Percentiles rank a stretch among this genome's conserved stretches.
phyloP scores from a whole-genome alignment of 371 early-diverging fungal species.

The Apophysomyces elegans region DNA sequence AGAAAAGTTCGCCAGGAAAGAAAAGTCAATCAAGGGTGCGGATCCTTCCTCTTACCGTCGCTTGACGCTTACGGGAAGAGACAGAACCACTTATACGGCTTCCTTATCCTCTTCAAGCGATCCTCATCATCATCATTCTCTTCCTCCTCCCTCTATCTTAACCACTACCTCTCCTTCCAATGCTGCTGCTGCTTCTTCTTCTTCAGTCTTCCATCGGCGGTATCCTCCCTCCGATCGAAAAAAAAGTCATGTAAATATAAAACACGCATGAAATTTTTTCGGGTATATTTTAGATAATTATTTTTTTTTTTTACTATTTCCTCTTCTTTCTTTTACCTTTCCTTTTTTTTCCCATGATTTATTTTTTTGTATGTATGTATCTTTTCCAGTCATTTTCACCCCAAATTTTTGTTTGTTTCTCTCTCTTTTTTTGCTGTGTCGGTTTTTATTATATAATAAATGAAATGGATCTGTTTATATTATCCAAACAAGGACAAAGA shows the following conservation, averaged over 20 bases:
- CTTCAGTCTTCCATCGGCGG: not conserved
- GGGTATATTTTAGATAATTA: not conserved
- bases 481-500: not conserved
- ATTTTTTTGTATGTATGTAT: slow-evolving; percentile 6
- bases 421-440: not conserved
- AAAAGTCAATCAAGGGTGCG: too few species aligned
- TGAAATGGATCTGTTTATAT: not conserved
- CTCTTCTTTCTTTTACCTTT: not conserved
- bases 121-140: too few species aligned
- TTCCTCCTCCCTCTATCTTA: too few species aligned
- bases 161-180: too few species aligned
- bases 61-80: too few species aligned
- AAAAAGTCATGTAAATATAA: slow-evolving; percentile 8
- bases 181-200: not conserved
- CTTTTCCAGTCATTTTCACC: not conserved
- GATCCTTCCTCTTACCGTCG: too few species aligned
- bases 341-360: not conserved
- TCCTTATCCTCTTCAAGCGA: too few species aligned
- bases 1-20: not conserved
- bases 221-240: slow-evolving; percentile 3
- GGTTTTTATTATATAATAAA: not conserved
- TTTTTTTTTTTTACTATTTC: not conserved
- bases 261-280: not conserved
- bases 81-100: too few species aligned
- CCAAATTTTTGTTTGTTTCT: too few species aligned